A percentile compares a stretch with the other conserved stretches of the same genome.
phyloP scores from a whole-genome alignment of 1,284 basidiomycete species.

The Apiotrichum veenhuisii region DNA sequence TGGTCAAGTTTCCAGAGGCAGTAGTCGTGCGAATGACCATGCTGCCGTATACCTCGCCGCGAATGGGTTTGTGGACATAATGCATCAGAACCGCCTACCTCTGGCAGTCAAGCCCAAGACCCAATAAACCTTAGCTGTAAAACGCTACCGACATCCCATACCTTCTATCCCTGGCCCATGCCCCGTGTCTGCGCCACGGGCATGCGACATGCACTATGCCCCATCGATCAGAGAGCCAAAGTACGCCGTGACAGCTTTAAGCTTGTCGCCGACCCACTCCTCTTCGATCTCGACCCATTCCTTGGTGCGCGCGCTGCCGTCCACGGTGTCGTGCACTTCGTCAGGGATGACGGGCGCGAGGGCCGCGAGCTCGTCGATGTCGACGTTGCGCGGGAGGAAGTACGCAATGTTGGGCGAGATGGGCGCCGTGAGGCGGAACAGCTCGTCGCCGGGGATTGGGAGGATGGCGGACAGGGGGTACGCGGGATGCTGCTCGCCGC shows the following conservation, averaged over 20 bases:
- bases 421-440: slow-evolving; percentile 64
- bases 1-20: too few species aligned
- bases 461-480: slow-evolving; percentile 69
- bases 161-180: too few species aligned
- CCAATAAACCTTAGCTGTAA: too few species aligned
- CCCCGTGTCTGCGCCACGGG: too few species aligned
- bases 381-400: slow-evolving; percentile 81
- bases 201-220: too few species aligned
- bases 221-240: slow-evolving; percentile 50
- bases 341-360: slow-evolving; percentile 46
- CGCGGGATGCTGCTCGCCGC: slow-evolving; percentile 45
- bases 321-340: slow-evolving; percentile 4
- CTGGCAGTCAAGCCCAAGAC: too few species aligned
- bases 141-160: too few species aligned
- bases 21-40: too few species aligned
- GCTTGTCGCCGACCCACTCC: slow-evolving; percentile 54
- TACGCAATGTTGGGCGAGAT: slow-evolving; percentile 80
- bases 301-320: slow-evolving; percentile 13
- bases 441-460: slow-evolving; percentile 74
- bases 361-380: slow-evolving; percentile 66
- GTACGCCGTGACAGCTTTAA: slow-evolving; percentile 56
- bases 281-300: slow-evolving; percentile 53
- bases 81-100: too few species aligned
- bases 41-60: too few species aligned
- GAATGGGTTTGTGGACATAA: too few species aligned